Conservation (phyloP, 176 grass and related monocot species). For the Elymus sibiricus region DNA sequence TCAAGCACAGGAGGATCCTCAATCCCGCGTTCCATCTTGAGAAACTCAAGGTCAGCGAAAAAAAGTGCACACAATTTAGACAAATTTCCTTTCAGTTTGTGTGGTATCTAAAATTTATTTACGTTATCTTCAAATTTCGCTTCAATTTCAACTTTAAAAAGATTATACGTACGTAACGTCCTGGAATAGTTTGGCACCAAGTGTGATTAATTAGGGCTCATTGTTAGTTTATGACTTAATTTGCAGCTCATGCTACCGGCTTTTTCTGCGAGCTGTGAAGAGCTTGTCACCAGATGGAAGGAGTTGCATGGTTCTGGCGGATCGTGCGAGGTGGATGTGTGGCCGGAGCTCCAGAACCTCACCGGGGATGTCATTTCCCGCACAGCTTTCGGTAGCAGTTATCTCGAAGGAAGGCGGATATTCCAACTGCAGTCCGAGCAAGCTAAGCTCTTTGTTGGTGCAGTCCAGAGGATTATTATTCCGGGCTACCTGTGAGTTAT, state of each 20-base stretch:
- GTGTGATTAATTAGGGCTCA: neutral
- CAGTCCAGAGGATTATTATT: conserved; percentile 12
- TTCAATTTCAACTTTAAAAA: neutral
- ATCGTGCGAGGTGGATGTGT: too few species aligned
- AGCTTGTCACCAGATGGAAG: conserved; percentile 48
- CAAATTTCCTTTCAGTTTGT: neutral
- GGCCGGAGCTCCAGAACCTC: too few species aligned
- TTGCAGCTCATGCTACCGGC: conserved; percentile 54
- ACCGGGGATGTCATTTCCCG: too few species aligned
- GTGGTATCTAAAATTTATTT: neutral
- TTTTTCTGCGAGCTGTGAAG: conserved; percentile 49
- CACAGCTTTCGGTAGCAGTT: too few species aligned
- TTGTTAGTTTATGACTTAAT: neutral
- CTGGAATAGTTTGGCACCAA: neutral
- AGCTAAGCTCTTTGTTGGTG: neutral
- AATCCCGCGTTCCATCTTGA: too few species aligned
- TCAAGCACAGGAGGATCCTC: too few species aligned
- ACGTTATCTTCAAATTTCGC: neutral
- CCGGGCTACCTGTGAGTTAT: conserved; percentile 30
- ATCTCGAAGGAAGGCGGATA: too few species aligned
- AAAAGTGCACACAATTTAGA: neutral
- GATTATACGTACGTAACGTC: neutral
- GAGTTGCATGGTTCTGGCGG: too few species aligned
- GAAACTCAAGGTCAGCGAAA: too few species aligned
- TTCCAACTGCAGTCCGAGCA: too few species aligned